These are phyloP conservation scores for Yamadazyma sp. DNA, from an alignment of 805 yeast species.

Conservation along the genomic window DNA sequence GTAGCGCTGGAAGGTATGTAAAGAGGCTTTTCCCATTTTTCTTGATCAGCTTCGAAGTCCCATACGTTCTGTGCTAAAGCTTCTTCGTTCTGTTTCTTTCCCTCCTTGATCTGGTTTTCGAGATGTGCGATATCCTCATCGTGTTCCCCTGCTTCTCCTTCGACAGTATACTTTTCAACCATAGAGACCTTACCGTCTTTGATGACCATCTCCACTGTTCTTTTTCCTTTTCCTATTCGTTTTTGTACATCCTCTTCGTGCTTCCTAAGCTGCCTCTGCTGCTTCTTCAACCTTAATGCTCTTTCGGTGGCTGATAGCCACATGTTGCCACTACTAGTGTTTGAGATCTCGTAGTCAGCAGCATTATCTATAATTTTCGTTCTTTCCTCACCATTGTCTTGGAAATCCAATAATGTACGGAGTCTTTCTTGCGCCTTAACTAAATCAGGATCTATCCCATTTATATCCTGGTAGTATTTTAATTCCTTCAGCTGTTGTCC, in stretches of 20 bases:
- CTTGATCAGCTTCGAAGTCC: conserved; percentile 58
- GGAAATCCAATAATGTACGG: conserved; percentile 74
- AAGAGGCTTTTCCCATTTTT: conserved; percentile 55
- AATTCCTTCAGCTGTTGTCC: conserved; percentile 45
- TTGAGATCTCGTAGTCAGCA: conserved; percentile 75
- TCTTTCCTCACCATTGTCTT: conserved; percentile 83
- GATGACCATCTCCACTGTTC: conserved; percentile 74
- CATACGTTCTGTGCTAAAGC: conserved; percentile 44
- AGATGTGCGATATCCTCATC: conserved; percentile 38
- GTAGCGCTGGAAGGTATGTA: conserved; percentile 28
- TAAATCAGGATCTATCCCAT: conserved; percentile 56
- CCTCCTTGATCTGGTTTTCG: conserved; percentile 30
- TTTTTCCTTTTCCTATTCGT: conserved; percentile 70
- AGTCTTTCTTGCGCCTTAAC: conserved; percentile 70
- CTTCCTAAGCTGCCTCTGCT: conserved; percentile 70
- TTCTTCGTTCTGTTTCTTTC: conserved; percentile 27
- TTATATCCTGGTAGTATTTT: conserved; percentile 41
- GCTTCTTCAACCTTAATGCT: conserved; percentile 82
- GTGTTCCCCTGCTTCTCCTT: conserved; percentile 24
- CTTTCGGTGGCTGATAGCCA: conserved; percentile 90
- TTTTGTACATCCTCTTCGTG: conserved; percentile 58
- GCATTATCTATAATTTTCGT: conserved; percentile 92
- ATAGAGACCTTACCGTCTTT: conserved; percentile 76
- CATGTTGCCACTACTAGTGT: conserved; percentile 46
- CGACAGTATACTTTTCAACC: conserved; percentile 43